A percentile compares a stretch with the other conserved stretches of the same genome.
phyloP scores from a whole-genome alignment of 1,284 basidiomycete genomes.

The Peniophora sp. region DNA sequence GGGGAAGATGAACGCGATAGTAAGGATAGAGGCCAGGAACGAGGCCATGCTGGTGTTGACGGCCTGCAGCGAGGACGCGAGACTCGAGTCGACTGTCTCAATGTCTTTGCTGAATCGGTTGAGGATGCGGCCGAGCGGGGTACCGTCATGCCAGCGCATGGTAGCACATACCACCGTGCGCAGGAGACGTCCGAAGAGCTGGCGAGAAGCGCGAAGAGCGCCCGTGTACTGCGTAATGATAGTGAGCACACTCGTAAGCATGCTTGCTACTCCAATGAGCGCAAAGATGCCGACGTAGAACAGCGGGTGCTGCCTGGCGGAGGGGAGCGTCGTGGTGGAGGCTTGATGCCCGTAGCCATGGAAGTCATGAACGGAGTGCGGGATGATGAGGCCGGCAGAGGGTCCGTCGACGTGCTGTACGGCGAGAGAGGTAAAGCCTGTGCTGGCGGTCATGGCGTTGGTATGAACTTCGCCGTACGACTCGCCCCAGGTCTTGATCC shows the following conservation, averaged over 20 bases:
- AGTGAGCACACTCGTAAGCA: slow-evolving; percentile 35
- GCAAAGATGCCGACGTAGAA: slow-evolving; percentile 62
- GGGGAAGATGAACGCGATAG: slow-evolving; percentile 64
- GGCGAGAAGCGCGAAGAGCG: slow-evolving; percentile 49
- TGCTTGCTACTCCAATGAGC: slow-evolving; percentile 41
- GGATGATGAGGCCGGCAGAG: neutral
- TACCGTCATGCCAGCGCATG: slow-evolving; percentile 45
- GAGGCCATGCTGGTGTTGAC: slow-evolving; percentile 69
- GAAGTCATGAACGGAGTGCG: neutral
- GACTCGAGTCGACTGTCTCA: slow-evolving; percentile 67
- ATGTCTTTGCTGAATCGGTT: slow-evolving; percentile 73
- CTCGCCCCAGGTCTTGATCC: slow-evolving; percentile 69
- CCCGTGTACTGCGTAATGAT: slow-evolving; percentile 52
- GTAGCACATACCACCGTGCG: slow-evolving; percentile 56
- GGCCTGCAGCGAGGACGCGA: slow-evolving; percentile 63
- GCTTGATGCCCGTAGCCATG: neutral
- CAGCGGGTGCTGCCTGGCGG: slow-evolving; percentile 45
- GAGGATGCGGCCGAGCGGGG: slow-evolving; percentile 49
- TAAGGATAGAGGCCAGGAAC: slow-evolving; percentile 62
- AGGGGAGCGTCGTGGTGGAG: slow-evolving; percentile 24
- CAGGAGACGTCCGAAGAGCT: slow-evolving; percentile 50
- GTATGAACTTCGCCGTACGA: slow-evolving; percentile 35
- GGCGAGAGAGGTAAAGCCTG: slow-evolving; percentile 19
- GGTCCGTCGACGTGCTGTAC: slow-evolving; percentile 28
- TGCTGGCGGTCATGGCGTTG: neutral